Conservation (phyloP, 176 grass and related monocot genomes). For the Cocos nucifera region DNA sequence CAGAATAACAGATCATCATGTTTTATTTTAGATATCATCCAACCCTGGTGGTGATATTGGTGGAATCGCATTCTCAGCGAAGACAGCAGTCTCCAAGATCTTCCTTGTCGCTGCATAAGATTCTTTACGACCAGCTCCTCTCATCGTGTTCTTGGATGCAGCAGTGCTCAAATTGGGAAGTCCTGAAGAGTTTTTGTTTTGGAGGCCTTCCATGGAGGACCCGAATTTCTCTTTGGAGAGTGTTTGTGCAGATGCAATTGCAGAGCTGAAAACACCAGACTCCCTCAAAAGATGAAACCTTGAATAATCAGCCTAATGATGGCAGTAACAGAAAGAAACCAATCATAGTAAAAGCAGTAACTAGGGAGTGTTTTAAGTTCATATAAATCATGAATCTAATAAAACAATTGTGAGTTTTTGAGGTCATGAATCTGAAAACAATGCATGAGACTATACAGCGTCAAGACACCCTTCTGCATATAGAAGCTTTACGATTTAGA, state of each 20-base stretch:
- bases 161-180: neutral
- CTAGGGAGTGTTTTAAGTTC: too few species aligned
- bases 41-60: constrained; percentile 53
- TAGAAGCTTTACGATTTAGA: constrained; percentile 74
- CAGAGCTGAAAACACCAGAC: constrained; percentile 72
- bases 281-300: constrained; percentile 70
- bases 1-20: neutral
- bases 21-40: constrained; percentile 7
- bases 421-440: too few species aligned
- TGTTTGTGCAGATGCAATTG: constrained; percentile 48
- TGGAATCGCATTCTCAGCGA: constrained; percentile 37
- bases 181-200: constrained; percentile 15
- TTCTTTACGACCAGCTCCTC: neutral
- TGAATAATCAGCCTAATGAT: constrained; percentile 64
- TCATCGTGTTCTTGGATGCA: constrained; percentile 2
- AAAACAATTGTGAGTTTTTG: too few species aligned
- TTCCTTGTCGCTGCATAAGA: constrained; percentile 35
- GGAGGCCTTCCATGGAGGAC: constrained; percentile 9
- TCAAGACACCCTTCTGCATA: constrained; percentile 71
- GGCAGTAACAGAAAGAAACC: too few species aligned
- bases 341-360: too few species aligned
- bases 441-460: constrained; percentile 55
- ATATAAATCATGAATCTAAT: too few species aligned
- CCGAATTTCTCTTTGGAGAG: constrained; percentile 22
- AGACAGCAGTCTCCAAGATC: constrained; percentile 30